Percentiles rank a stretch among this genome's conserved stretches.
Conservation (phyloP, 2,329 filamentous ascomycete genomes). For the Pezicula carpinea region DNA sequence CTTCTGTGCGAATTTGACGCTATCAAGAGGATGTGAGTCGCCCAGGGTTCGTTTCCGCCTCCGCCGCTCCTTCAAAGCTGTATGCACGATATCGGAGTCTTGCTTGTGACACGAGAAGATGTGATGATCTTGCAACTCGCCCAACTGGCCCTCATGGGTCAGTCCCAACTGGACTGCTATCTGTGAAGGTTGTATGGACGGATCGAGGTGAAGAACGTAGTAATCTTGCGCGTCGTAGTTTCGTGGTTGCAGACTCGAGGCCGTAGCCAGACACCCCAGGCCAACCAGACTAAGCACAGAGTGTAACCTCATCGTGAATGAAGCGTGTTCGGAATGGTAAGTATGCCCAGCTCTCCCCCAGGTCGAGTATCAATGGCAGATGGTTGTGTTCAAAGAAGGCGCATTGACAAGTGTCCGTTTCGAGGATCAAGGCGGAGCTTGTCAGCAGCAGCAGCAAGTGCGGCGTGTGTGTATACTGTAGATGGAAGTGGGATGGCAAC, state of each 20-base stretch:
- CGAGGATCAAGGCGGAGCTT: too few species aligned
- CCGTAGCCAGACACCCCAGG: constrained; percentile 43
- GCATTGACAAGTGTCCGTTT: not conserved
- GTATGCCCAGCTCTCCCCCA: constrained; percentile 2
- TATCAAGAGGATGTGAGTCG: constrained; percentile 59
- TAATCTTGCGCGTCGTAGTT: constrained; percentile 83
- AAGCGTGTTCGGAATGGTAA: not conserved
- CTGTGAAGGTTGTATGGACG: constrained; percentile 57
- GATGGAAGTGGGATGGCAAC: too few species aligned
- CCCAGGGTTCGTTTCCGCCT: constrained; percentile 56
- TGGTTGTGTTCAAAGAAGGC: not conserved
- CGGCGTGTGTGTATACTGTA: too few species aligned
- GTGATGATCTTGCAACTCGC: constrained; percentile 75
- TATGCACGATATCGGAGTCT: constrained; percentile 53
- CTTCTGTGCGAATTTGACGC: constrained; percentile 76
- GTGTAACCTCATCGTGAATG: constrained; percentile 28
- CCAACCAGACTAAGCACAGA: constrained; percentile 49
- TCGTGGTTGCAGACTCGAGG: constrained; percentile 48
- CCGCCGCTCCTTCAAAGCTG: constrained; percentile 44
- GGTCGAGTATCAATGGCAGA: not conserved
- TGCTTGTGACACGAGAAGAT: constrained; percentile 72
- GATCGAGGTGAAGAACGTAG: constrained; percentile 82
- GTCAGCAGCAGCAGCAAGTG: too few species aligned
- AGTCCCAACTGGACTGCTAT: constrained; percentile 72
- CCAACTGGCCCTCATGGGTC: constrained; percentile 74